Evolutionary conservation across 1,139 yeast genomes (phyloP).

Genomic region (Sugiyamaella paludigena): DNA sequence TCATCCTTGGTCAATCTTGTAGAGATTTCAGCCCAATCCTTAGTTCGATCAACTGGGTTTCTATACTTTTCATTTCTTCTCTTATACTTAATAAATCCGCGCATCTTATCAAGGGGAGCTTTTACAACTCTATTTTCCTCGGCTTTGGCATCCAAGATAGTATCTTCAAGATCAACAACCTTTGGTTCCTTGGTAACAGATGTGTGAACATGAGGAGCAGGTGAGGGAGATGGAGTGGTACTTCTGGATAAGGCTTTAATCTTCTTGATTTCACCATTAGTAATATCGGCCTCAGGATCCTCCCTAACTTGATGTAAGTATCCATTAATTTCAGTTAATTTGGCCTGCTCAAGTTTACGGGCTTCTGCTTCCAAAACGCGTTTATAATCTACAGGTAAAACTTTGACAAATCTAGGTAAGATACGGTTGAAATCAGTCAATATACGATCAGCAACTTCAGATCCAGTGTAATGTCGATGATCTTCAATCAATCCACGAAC

Average conservation of each 20-base stretch:
- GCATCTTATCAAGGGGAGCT: conserved; percentile 68
- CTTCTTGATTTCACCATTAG: conserved; percentile 69
- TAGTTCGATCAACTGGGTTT: conserved; percentile 67
- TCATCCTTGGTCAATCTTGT: conserved; percentile 80
- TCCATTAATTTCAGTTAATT: conserved; percentile 46
- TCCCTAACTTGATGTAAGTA: conserved; percentile 68
- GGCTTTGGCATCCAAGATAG: conserved; percentile 64
- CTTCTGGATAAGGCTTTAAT: conserved; percentile 20
- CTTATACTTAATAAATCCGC: conserved; percentile 92
- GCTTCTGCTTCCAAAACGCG: conserved; percentile 81
- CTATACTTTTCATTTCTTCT: conserved; percentile 88
- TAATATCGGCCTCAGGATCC: conserved; percentile 81
- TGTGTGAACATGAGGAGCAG: conserved; percentile 39
- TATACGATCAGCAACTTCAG: conserved; percentile 82
- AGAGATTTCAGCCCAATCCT: conserved; percentile 92
- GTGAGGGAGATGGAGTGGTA: conserved; percentile 33
- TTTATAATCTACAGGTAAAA: conserved; percentile 88
- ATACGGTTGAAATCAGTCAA: conserved; percentile 84
- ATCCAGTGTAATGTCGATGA: conserved; percentile 90
- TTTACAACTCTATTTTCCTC: conserved; percentile 57
- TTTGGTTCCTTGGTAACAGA: conserved; percentile 61
- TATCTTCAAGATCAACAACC: conserved; percentile 85
- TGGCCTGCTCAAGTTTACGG: conserved; percentile 62
- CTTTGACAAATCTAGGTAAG: conserved; percentile 88
- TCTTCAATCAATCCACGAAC: conserved; percentile 92